Evolutionary conservation across 306 rosid species (phyloP).

Genomic region (Glycine tomentella): DNA sequence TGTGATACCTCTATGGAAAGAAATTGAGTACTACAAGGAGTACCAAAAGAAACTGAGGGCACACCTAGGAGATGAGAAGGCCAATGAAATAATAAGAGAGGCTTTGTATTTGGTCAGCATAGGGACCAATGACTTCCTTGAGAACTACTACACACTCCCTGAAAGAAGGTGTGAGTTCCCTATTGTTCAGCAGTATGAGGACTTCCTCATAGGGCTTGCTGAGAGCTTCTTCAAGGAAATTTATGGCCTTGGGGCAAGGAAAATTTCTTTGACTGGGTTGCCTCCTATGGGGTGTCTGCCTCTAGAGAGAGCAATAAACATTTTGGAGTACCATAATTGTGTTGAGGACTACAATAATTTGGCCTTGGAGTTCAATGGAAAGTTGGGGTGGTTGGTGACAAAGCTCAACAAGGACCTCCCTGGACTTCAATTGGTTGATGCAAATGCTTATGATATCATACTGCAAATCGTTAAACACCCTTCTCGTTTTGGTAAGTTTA

Average conservation of each 20-base stretch:
- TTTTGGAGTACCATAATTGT: constrained; percentile 56
- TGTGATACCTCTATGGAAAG: constrained; percentile 79
- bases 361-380: constrained; percentile 63
- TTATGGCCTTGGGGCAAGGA: constrained; percentile 64
- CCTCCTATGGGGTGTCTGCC: constrained; percentile 82
- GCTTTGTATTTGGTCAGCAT: constrained; percentile 66
- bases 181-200: constrained; percentile 48
- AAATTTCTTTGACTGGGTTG: constrained; percentile 62
- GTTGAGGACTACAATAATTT: constrained; percentile 53
- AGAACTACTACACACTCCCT: constrained; percentile 58
- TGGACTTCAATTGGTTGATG: constrained; percentile 53
- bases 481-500: constrained; percentile 55
- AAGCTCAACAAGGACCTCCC: constrained; percentile 55
- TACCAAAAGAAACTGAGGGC: constrained; percentile 57
- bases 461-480: constrained; percentile 56
- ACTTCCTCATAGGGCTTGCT: constrained; percentile 62
- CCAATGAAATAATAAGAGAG: constrained; percentile 52
- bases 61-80: constrained; percentile 51
- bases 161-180: constrained; percentile 49
- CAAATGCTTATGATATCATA: constrained; percentile 45
- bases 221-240: constrained; percentile 53
- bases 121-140: constrained; percentile 75
- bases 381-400: constrained; percentile 53
- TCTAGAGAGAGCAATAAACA: constrained; percentile 59
- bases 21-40: constrained; percentile 67